Conservation (phyloP, 2,329 filamentous ascomycete species). For the Aureobasidium subglaciale region DNA sequence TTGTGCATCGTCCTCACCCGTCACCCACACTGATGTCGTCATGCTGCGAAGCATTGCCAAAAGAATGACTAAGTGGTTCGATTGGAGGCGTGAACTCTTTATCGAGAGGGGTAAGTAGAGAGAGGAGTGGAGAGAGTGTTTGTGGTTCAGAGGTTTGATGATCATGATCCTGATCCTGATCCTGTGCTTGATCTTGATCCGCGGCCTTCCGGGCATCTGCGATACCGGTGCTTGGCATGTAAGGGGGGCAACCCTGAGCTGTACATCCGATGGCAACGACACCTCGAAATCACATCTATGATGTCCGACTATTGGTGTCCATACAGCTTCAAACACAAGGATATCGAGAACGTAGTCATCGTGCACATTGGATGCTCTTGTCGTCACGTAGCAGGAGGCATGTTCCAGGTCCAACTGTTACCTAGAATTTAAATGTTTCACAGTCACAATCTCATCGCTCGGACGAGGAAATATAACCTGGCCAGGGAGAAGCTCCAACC, state of each 20-base stretch:
- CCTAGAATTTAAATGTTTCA: no score
- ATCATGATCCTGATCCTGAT: no score
- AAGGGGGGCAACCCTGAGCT: not conserved
- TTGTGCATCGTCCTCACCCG: constrained; percentile 28
- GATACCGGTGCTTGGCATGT: not conserved
- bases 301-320: no score
- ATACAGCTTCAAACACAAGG: no score
- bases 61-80: constrained; percentile 27
- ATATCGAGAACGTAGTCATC: no score
- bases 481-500: no score
- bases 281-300: not conserved
- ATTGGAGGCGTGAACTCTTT: constrained; percentile 22
- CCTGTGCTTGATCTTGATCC: not conserved
- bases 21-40: constrained; percentile 22
- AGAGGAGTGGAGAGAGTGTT: not conserved
- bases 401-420: no score
- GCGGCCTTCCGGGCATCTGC: not conserved
- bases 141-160: not conserved
- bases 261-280: not conserved
- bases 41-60: constrained; percentile 26
- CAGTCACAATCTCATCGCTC: no score
- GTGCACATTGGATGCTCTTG: no score
- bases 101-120: constrained; percentile 16
- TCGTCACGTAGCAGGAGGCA: no score
- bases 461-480: no score